Base-by-base conservation (phyloP, 2,329 filamentous ascomycete species). In the Coniochaeta sp. region DNA sequence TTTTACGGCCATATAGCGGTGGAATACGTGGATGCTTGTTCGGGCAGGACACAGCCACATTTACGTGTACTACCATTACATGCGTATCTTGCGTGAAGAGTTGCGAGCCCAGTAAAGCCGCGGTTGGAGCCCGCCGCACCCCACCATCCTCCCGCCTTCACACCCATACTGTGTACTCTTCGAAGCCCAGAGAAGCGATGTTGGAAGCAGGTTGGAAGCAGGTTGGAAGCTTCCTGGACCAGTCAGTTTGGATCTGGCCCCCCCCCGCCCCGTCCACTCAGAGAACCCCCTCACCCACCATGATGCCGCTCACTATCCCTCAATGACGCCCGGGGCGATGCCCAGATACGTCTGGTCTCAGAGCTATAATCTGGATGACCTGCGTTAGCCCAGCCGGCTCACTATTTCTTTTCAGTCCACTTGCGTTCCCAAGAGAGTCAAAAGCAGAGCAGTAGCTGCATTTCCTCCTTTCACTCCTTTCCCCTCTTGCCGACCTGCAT, bases 361-460 rank as follows among this genome's bases (percentile, higher is more conserved):
- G 44, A 28, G 4, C 12, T 28, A 22, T 44, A 19, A 44, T 26
- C 22, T 50, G 47, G 8, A 22, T 52, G 47, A 52, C 47, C 47
- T 52, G 47, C 47, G 24, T 52, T 52, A 52, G 47, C 47, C 14
- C 22, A 28, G 9, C 2, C 16, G 24, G 22, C 26, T 52, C 16
- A 16, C n/a, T n/a, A 22, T 52, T 28, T 38, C 54, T 24, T 7
- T 36, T 24, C 54, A 56, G 9, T 56, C 14, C 54, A 22, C 50
- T 32, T 14, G n/a, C 54, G 24, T 56, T 56, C 54, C 54, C 30
- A 56, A 36, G 54, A 22, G 1, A n/a, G 30, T 14, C 54, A 34
- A 38, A 47, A n/a, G 47, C 47, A 52, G 24, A 52, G 22, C 26
- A 30, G 47, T 52, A 56, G 54, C 54, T 56, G 54, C 54, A 56